phyloP scores from a whole-genome alignment of 2,329 filamentous ascomycete genomes.

The Phaeomoniella chlamydospora region DNA sequence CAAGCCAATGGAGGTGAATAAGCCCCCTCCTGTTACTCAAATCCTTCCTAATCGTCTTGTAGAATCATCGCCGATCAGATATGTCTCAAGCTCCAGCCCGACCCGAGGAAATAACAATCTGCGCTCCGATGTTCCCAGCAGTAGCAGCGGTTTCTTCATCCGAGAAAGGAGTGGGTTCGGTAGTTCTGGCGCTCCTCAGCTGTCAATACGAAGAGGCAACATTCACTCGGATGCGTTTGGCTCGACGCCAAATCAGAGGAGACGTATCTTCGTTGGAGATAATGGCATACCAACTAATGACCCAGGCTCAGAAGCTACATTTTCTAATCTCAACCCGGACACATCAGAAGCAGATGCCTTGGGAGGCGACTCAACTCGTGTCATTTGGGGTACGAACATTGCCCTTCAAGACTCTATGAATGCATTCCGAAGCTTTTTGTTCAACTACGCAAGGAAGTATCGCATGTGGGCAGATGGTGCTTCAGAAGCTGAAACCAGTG shows the following conservation, averaged over 20 bases:
- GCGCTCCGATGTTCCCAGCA: conserved; percentile 62
- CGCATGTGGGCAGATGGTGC: conserved; percentile 83
- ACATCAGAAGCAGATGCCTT: conserved; percentile 85
- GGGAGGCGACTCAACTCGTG: conserved; percentile 64
- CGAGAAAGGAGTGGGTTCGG: conserved; percentile 42
- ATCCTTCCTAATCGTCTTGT: conserved; percentile 7
- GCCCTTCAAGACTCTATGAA: conserved; percentile 81
- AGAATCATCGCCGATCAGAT: conserved; percentile 90
- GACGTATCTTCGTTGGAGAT: conserved; percentile 50
- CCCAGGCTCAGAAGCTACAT: conserved; percentile 45
- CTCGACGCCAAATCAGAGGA: conserved; percentile 33
- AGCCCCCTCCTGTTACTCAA: neutral
- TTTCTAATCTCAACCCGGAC: conserved; percentile 58
- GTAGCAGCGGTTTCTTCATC: conserved; percentile 79
- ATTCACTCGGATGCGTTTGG: conserved; percentile 67
- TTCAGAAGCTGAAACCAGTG: conserved; percentile 57
- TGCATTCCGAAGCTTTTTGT: conserved; percentile 80
- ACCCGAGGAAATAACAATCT: conserved; percentile 40
- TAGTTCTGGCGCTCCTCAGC: conserved; percentile 32
- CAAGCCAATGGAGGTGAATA: conserved; percentile 23
- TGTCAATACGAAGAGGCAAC: conserved; percentile 61
- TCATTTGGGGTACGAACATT: conserved; percentile 96
- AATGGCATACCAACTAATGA: conserved; percentile 44
- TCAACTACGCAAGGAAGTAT: conserved; percentile 87
- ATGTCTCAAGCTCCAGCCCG: conserved; percentile 80